Evolutionary conservation across 106 monocot genomes (phyloP), one percentile per base, ranked within the genome.

Genomic region (Acorus gramineus): DNA sequence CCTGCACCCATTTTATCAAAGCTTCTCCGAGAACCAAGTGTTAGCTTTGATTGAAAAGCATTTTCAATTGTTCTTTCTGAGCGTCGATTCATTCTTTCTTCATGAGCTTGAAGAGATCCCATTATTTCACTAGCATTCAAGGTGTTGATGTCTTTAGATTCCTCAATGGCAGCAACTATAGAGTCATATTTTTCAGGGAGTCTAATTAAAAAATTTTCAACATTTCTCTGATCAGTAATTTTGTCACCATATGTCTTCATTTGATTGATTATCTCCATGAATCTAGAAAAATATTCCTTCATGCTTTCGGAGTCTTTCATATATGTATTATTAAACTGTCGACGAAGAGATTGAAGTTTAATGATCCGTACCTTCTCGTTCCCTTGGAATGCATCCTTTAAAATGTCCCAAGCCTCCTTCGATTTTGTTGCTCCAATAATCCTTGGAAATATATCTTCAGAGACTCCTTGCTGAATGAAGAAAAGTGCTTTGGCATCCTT

Each of bases 1-100:
- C n/a, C 28, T 59, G 14, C n/a, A 7, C 7, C 59, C 14, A 59
- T 9, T 14, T 42, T 14, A 3, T 5, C 6, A 59, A 5, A 9
- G n/a, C 7, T 5, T 52, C 28, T 28, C 28, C 5, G 52, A 52
- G 52, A 1, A 52, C 5, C 7, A 52, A 52, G 5, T 52, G 52
- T 52, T 52, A 52, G 7, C 45, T 66, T 66, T 3, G 66, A 43
- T 45, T 66, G 66, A 45, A 66, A 66, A 4, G 44, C 66, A 54
- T 53, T 43, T n/a, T 66, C 43, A n/a, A 66, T 5, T 2, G 53
- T 12, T 4, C 45, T 4, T 4, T 5, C 9, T 5, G 9, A 45
- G 9, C n/a, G 55, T 1, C 11, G 8, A 6, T 66, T 66, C 6
- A 66, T 44, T 55, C 66, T 42, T 66, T 53, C 11, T 55, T 66